A percentile compares a stretch with the other conserved stretches of the same genome.
phyloP scores from a whole-genome alignment of 768 basidiomycete species.

The Leccinellum rugosiceps region DNA sequence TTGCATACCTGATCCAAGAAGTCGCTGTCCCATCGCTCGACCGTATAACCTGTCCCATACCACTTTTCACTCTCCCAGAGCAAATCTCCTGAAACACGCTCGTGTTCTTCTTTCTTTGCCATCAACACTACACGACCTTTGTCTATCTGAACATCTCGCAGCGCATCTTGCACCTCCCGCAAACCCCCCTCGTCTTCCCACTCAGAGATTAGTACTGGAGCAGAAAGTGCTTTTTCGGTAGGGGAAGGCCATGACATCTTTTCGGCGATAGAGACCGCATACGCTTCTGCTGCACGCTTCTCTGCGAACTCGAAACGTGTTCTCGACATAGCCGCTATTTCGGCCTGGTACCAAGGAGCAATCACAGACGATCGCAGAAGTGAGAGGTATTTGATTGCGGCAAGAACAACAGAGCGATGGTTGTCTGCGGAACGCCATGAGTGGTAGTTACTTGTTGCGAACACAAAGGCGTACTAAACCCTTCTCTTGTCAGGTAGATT shows the following conservation, averaged over 20 bases:
- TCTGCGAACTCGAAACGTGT: constrained; percentile 87
- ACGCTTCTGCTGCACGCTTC: constrained; percentile 74
- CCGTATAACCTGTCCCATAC: constrained; percentile 86
- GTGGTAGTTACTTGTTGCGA: not conserved
- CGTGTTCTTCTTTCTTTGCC: constrained; percentile 65
- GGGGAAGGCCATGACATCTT: constrained; percentile 80
- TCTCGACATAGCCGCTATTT: constrained; percentile 65
- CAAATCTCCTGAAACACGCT: constrained; percentile 46
- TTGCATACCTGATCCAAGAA: constrained; percentile 53
- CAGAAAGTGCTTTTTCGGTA: constrained; percentile 69
- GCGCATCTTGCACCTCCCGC: constrained; percentile 54
- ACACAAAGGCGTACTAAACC: constrained; percentile 60
- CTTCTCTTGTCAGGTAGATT: constrained; percentile 76
- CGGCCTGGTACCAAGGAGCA: constrained; percentile 68
- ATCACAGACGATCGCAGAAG: constrained; percentile 62
- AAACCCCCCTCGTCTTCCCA: constrained; percentile 59
- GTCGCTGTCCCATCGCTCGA: constrained; percentile 63
- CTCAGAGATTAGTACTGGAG: constrained; percentile 65
- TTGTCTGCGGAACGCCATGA: constrained; percentile 43
- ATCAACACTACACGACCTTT: constrained; percentile 73
- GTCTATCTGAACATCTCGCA: constrained; percentile 56
- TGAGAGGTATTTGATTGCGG: constrained; percentile 76
- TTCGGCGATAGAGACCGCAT: constrained; percentile 73
- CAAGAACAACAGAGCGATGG: constrained; percentile 65
- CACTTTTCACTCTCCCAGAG: constrained; percentile 81